Evolutionary conservation across 2,329 filamentous ascomycete genomes (phyloP).

Genomic region (Drechslera avenae): DNA sequence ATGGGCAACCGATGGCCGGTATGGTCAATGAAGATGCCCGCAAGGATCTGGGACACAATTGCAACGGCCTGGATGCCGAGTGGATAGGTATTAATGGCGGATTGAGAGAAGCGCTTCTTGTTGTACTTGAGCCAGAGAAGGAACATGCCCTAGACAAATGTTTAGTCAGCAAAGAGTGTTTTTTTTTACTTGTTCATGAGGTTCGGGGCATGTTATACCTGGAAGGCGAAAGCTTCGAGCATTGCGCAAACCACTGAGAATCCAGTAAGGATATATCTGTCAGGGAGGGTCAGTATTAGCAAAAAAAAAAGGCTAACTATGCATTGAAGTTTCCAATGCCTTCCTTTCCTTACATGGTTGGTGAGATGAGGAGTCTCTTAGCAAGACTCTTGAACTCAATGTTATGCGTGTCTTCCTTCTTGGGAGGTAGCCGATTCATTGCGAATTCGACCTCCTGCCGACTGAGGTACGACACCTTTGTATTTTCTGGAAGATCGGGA

Average conservation of each 20-base stretch:
- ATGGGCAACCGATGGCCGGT: conserved; percentile 43
- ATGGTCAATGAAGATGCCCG: conserved; percentile 45
- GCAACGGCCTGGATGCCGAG: conserved; percentile 62
- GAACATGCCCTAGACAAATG: conserved; percentile 29
- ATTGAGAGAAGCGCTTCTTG: conserved; percentile 36
- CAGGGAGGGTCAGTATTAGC: neutral
- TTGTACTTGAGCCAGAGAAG: conserved; percentile 28
- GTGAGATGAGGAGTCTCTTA: conserved; percentile 22
- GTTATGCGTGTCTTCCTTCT: conserved; percentile 26
- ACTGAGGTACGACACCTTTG: conserved; percentile 18
- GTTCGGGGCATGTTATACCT: too few relatives aligned
- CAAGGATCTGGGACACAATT: conserved; percentile 54
- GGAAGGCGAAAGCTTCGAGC: conserved; percentile 42
- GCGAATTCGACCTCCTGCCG: conserved; percentile 26
- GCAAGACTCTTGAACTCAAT: conserved; percentile 23
- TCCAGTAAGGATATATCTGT: conserved; percentile 47
- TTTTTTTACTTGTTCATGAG: too few relatives aligned
- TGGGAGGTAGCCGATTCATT: conserved; percentile 25
- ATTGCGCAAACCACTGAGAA: conserved; percentile 44
- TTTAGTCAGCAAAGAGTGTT: too few relatives aligned
- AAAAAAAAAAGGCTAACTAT: too few relatives aligned
- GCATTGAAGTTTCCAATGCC: too few relatives aligned
- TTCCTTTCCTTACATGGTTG: conserved; percentile 19
- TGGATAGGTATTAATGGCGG: conserved; percentile 62
- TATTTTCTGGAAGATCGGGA: conserved; percentile 28